Conservation (phyloP, 169 alveolate species). For the Plasmodium gallinaceum region DNA sequence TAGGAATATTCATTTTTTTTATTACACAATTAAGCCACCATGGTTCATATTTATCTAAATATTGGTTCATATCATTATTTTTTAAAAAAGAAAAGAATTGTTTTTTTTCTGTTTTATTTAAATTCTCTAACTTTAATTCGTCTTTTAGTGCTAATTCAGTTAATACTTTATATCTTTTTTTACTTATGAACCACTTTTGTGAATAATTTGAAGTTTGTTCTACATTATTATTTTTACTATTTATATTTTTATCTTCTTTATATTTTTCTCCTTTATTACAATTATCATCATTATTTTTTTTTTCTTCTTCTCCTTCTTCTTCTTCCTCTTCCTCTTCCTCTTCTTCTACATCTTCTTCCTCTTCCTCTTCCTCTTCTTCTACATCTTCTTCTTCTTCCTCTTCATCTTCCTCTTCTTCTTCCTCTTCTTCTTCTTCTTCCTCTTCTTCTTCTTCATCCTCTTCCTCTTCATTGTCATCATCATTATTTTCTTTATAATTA, state of each 20-base stretch:
- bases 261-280: neutral
- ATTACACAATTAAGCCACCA: conserved; percentile 76
- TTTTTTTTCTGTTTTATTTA: conserved; percentile 62
- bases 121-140: conserved; percentile 29
- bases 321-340: neutral
- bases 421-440: neutral
- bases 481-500: neutral
- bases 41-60: conserved; percentile 30
- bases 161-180: conserved; percentile 56
- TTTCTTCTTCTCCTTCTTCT: neutral
- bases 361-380: neutral
- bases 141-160: conserved; percentile 60
- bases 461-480: neutral
- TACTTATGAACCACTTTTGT: conserved; percentile 71
- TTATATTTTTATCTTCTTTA: neutral
- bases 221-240: neutral
- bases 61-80: conserved; percentile 56
- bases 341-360: neutral
- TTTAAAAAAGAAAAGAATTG: conserved; percentile 72
- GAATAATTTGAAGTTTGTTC: neutral
- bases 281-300: neutral
- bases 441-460: neutral
- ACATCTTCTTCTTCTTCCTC: neutral
- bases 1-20: conserved; percentile 51
- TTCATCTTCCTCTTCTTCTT: neutral